Base-by-base conservation (phyloP, 139 green algal genomes). In the Chlorella ohadii region DNA sequence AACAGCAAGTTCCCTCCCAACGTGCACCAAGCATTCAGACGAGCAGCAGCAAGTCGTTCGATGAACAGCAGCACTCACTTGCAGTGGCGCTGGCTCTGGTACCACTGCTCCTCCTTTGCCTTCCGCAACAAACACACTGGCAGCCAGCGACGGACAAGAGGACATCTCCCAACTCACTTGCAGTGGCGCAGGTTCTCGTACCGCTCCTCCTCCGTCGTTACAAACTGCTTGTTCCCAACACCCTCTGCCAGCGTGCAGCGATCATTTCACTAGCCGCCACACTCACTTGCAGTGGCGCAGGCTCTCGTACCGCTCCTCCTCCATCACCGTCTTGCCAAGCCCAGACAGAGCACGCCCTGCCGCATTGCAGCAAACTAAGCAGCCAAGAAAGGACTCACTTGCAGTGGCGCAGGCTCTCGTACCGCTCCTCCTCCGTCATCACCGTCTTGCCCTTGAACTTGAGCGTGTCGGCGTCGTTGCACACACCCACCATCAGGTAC, bases 361-460 rank as follows among this genome's bases (percentile, higher is more conserved):
- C 22, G 22, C 59, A 33, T 2, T 27, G 59, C 22, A 66, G 59
- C 59, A n/a, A n/a, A 66, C 59, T 16, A 66, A 3, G 59, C 59
- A 66, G 33, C 22, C 22, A 16, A 13, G 22, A 28, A 0, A 31
- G 47, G 4, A 38, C 84, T 83, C 77, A 94, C 92, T 92, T 96
- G 94, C 94, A 97, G 79, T 97, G 94, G 34, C 95, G 86, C 55
- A 98, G 67, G n/a, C 87, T 91, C 90, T 98, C 95, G 79, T 96
- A 97, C 31, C 95, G 84, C 84, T 98, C 95, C 27, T 93, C 75
- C 28, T 98, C 94, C 34, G 81, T 96, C 78, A 98, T 91, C 39
- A 98, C 95, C 17, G 95, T 98, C 82, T 97, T 96, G 63, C 95
- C 95, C 86, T 98, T 98, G 90, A 95, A 95, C 39, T 86, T 86